Conservation (phyloP, 257 asterid genomes). For the Solanum megistacrolobum region DNA sequence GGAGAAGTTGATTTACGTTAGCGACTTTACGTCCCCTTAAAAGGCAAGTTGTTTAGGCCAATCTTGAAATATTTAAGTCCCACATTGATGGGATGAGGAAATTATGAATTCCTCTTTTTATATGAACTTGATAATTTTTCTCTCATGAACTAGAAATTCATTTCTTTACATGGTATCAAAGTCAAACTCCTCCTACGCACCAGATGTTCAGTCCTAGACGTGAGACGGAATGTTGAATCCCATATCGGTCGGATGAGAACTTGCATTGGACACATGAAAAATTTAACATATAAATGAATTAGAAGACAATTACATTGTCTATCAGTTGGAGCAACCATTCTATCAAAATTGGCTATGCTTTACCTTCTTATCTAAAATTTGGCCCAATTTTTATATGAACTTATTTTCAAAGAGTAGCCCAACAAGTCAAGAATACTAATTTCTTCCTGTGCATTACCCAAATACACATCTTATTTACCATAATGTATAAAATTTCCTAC, state of each 20-base stretch:
- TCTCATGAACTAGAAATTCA: not conserved
- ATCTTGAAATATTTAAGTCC: not conserved
- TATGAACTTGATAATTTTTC: too few species aligned
- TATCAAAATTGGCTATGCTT: not conserved
- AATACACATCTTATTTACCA: too few species aligned
- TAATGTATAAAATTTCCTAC: too few species aligned
- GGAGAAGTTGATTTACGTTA: not conserved
- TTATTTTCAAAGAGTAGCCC: not conserved
- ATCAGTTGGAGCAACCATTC: not conserved
- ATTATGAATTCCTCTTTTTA: too few species aligned
- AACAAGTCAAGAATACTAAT: too few species aligned
- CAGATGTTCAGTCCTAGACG: not conserved
- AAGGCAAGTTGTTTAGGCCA: not conserved
- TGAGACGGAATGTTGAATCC: not conserved
- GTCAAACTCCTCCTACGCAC: fast-evolving
- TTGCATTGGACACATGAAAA: not conserved
- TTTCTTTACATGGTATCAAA: too few species aligned
- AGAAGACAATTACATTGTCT: not conserved
- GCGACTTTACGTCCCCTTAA: not conserved
- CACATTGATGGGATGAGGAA: not conserved
- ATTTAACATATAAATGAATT: not conserved
- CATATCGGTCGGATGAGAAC: not conserved
- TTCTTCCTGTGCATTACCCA: fast-evolving
- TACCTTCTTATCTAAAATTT: not conserved
- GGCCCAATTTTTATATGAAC: not conserved